Base-by-base conservation (phyloP, 768 basidiomycete species). In the Nidularia pulvinata region DNA sequence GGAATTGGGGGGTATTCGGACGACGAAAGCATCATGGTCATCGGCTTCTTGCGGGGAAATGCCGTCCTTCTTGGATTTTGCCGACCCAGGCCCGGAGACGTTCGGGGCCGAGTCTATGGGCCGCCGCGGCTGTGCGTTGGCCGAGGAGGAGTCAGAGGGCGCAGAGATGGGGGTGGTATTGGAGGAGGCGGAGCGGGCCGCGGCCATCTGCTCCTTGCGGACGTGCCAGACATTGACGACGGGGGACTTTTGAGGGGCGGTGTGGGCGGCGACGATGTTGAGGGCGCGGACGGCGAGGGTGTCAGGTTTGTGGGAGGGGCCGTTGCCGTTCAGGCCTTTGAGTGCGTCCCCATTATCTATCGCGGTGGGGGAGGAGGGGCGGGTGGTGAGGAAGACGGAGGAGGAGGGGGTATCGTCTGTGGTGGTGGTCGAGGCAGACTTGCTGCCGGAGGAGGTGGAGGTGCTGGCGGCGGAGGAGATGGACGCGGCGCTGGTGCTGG, bases 21-120 rank as follows among this genome's bases (percentile, higher is more conserved):
- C 72, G 49, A 81, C 65, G 55, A 81, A 77, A 2, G 80, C 70
- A 65, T 84, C 77, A 39, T 74, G 68, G 19, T 64, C 25, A 10
- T 10, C 13, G 25, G 22, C 13, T 22, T 10, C 25, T 14, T 46
- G 11, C 10, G 45, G 45, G 10, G 13, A 14, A 10, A 46, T 6
- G 13, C 13, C 14, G 22, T 46, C 10, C 22, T 46, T 46, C 13
- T 46, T 11, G 37, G 11, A 3, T 14, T 46, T 46, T 30, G 45
- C 39, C 13, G 45, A 46, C 10, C 11, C 45, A 10, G 25, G 14
- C 13, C 22, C 45, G 37, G 37, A 3, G 37, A 3, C 4, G 45
- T n/a, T n/a, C 13, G 45, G 45, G 2, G 5, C 45, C 13, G n/a
- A 3, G 16, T 42, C 11, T 11, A 11, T 11, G 37, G 37, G 16